Conservation (phyloP, 345 rosid species). For the Noccaea bulbosa region DNA sequence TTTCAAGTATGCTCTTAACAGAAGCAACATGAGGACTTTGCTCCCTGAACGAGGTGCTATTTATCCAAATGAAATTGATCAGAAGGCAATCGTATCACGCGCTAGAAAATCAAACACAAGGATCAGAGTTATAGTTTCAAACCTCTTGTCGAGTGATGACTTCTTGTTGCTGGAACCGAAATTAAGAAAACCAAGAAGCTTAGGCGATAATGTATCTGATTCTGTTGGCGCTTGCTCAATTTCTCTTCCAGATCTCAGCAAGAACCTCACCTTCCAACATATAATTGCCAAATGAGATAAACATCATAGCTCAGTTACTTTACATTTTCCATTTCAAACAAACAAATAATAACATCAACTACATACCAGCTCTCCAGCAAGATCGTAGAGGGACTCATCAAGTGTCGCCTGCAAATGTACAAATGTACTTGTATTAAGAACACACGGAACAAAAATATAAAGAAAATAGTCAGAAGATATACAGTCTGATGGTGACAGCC, state of each 20-base stretch:
- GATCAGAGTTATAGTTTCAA: conserved; percentile 37
- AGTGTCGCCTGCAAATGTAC: conserved; percentile 82
- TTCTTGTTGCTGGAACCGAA: conserved; percentile 77
- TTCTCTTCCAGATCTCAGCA: conserved; percentile 96
- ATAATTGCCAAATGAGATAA: conserved; percentile 20
- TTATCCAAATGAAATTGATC: conserved; percentile 5
- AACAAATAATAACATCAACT: conserved; percentile 26
- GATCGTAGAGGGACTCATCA: conserved; percentile 95
- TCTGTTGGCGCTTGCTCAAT: conserved; percentile 75
- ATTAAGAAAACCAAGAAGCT: conserved; percentile 83
- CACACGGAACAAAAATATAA: conserved; percentile 10
- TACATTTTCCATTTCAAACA: conserved; percentile 21
- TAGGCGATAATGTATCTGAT: conserved; percentile 78
- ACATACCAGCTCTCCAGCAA: conserved; percentile 96
- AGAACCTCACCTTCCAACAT: conserved; percentile 80
- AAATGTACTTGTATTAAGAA: conserved; percentile 25
- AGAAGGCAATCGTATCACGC: conserved; percentile 12
- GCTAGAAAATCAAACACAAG: background rate
- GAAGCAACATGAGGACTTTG: conserved; percentile 89
- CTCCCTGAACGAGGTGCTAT: conserved; percentile 79
- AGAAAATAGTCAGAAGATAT: conserved; percentile 13
- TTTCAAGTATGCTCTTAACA: conserved; percentile 88
- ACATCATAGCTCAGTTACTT: conserved; percentile 6
- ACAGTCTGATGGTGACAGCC: background rate
- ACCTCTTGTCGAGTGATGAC: conserved; percentile 83